Conservation (phyloP, 1,139 yeast genomes). For the Pichia sp. region DNA sequence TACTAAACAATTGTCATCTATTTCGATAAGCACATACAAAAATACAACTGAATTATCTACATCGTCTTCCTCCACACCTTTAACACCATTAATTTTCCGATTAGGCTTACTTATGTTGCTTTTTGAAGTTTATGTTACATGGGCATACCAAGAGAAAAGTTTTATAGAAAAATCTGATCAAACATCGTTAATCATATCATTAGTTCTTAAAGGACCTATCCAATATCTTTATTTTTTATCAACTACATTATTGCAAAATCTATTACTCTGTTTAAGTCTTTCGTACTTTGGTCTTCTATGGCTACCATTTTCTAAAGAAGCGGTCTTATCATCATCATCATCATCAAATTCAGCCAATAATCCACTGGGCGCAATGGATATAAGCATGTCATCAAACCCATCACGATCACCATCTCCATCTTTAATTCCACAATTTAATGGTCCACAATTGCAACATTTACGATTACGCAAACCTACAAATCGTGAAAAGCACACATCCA, state of each 20-base stretch:
- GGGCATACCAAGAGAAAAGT: constrained; percentile 84
- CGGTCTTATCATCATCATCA: not conserved
- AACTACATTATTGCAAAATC: constrained; percentile 56
- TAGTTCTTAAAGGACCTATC: constrained; percentile 34
- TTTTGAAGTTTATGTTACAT: constrained; percentile 84
- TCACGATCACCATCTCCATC: too few species aligned
- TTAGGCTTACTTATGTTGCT: constrained; percentile 60
- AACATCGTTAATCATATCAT: constrained; percentile 24
- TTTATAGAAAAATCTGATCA: constrained; percentile 21
- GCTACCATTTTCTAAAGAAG: constrained; percentile 8
- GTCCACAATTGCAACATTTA: too few species aligned
- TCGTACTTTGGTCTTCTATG: constrained; percentile 28
- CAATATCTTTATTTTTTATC: constrained; percentile 68
- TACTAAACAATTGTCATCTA: not conserved
- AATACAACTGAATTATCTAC: not conserved
- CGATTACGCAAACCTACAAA: too few species aligned
- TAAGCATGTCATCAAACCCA: too few species aligned
- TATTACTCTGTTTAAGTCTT: constrained; percentile 46
- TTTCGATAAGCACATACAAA: not conserved
- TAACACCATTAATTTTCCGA: constrained; percentile 30
- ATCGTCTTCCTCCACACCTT: not conserved
- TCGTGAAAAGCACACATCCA: too few species aligned
- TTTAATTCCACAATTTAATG: too few species aligned
- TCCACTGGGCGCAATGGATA: too few species aligned
- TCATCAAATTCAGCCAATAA: not conserved